A percentile compares a stretch with the other conserved stretches of the same genome.
Evolutionary conservation across 176 grass and related monocot species (phyloP).

Genomic region (Typha latifolia): DNA sequence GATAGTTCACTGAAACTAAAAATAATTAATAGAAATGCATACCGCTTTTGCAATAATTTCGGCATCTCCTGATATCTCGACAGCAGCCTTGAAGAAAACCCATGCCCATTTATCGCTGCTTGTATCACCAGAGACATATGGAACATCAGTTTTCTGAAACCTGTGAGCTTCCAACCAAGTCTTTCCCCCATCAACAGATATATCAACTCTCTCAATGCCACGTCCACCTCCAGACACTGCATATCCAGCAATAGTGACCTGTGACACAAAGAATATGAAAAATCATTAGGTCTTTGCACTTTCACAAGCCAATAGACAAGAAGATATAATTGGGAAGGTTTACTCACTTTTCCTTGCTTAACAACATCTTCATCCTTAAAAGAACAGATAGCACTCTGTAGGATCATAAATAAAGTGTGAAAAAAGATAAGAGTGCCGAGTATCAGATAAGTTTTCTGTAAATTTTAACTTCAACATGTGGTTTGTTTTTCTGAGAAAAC

Average conservation of each 20-base stretch:
- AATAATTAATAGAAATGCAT: background rate
- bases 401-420: background rate
- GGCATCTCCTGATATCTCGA: constrained; percentile 20
- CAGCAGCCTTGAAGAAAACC: constrained; percentile 33
- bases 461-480: too few species aligned
- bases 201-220: constrained; percentile 45
- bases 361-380: constrained; percentile 26
- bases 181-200: constrained; percentile 39
- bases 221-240: constrained; percentile 39
- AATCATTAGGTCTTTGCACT: background rate
- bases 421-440: too few species aligned
- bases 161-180: constrained; percentile 41
- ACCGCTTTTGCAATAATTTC: constrained; percentile 41
- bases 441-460: too few species aligned
- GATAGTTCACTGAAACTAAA: background rate
- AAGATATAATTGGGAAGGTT: background rate
- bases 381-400: constrained; percentile 40
- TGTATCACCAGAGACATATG: constrained; percentile 34
- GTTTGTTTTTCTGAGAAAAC: too few species aligned
- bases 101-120: constrained; percentile 47
- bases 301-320: constrained; percentile 4
- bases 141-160: constrained; percentile 22
- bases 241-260: constrained; percentile 36
- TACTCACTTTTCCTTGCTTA: constrained; percentile 26
- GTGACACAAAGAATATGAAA: background rate